phyloP scores from a whole-genome alignment of 345 rosid species.

The Lepidium didymum region DNA sequence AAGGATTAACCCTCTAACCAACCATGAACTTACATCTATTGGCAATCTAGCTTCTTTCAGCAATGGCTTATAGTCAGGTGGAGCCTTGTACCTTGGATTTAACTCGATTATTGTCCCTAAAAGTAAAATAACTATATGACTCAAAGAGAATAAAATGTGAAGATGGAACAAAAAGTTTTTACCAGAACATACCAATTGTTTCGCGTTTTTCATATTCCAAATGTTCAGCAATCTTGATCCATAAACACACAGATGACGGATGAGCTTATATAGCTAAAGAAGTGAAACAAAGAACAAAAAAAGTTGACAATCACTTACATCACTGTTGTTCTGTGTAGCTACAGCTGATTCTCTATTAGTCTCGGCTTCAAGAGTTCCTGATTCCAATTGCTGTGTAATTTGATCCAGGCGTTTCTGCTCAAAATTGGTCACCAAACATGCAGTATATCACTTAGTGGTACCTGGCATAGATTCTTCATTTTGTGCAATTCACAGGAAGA shows the following conservation, averaged over 20 bases:
- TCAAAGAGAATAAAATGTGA: background rate
- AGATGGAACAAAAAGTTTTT: background rate
- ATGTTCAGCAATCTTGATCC: conserved; percentile 44
- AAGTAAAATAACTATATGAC: conserved; percentile 13
- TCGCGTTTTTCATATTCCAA: conserved; percentile 76
- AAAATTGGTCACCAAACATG: conserved; percentile 45
- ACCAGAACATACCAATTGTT: conserved; percentile 50
- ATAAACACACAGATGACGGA: conserved; percentile 11
- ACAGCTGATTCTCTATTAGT: conserved; percentile 24
- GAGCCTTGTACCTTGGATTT: conserved; percentile 80
- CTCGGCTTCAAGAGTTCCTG: conserved; percentile 42
- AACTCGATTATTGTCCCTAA: conserved; percentile 79
- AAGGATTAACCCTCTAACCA: background rate
- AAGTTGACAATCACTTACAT: conserved; percentile 34
- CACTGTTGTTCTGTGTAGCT: conserved; percentile 25
- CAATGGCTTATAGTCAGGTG: conserved; percentile 76
- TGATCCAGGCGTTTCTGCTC: conserved; percentile 96
- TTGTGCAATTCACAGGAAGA: background rate
- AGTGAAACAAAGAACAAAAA: background rate
- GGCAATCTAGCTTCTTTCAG: conserved; percentile 71
- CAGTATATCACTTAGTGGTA: conserved; percentile 25
- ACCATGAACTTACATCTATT: conserved; percentile 58
- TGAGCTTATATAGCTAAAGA: background rate
- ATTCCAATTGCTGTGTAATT: conserved; percentile 51
- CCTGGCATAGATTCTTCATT: conserved; percentile 2